Percentiles rank a stretch among this genome's conserved stretches.
Evolutionary conservation across 2,329 filamentous ascomycete genomes (phyloP).

Genomic region (Hymenoscyphus repandus): DNA sequence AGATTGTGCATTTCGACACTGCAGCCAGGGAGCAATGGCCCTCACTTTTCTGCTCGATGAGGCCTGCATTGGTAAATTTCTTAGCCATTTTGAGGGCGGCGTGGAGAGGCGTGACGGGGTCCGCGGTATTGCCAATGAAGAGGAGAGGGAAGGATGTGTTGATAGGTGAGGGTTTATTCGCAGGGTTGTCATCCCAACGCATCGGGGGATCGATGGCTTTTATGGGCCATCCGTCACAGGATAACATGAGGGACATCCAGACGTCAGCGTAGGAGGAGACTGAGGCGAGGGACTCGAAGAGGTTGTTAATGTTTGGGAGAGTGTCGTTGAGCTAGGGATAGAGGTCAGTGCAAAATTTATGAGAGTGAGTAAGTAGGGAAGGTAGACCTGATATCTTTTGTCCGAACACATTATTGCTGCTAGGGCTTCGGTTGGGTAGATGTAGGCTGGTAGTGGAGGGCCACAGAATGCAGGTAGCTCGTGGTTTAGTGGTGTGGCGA

Average conservation of each 20-base stretch:
- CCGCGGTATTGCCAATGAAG: conserved; percentile 36
- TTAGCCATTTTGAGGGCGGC: conserved; percentile 28
- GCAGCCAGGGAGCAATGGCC: conserved; percentile 26
- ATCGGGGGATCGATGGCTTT: conserved; percentile 24
- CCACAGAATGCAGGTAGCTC: conserved; percentile 13
- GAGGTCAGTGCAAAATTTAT: too few species aligned
- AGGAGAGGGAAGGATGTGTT: conserved; percentile 36
- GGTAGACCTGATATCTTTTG: conserved; percentile 25
- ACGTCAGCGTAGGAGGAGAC: conserved; percentile 20
- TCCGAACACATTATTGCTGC: conserved; percentile 28
- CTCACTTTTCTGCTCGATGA: conserved; percentile 26
- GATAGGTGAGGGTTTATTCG: conserved; percentile 23
- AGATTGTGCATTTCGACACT: conserved; percentile 23
- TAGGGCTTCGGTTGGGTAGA: conserved; percentile 20
- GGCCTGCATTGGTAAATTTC: conserved; percentile 25
- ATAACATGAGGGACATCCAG: conserved; percentile 25
- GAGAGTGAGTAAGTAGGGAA: background rate
- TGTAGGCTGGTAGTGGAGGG: conserved; percentile 5
- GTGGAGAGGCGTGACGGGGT: conserved; percentile 34
- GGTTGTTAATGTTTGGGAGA: conserved; percentile 20
- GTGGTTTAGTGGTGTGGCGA: background rate
- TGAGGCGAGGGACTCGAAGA: conserved; percentile 20
- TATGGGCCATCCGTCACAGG: conserved; percentile 23
- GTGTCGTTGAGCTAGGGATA: conserved; percentile 25
- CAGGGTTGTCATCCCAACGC: conserved; percentile 27